These are phyloP conservation scores for Chaetomium sp. DNA, from an alignment of 2,329 filamentous ascomycete genomes.

Conservation along the genomic window DNA sequence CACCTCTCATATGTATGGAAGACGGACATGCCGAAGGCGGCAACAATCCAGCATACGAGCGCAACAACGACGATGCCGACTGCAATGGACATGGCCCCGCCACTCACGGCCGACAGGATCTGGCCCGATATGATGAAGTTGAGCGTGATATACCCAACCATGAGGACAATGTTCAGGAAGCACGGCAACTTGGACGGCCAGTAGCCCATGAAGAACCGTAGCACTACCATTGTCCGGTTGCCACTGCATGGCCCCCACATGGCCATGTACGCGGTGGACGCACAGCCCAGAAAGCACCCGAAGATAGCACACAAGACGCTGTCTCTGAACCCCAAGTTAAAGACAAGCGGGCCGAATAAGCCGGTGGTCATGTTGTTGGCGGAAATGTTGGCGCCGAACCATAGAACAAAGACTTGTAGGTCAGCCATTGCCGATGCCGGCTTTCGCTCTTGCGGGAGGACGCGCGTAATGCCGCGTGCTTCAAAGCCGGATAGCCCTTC, in stretches of 20 bases:
- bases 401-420: conserved; percentile 46
- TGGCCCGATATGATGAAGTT: conserved; percentile 68
- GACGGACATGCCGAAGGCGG: conserved; percentile 67
- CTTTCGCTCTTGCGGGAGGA: conserved; percentile 43
- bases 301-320: conserved; percentile 37
- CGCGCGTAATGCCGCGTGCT: conserved; percentile 45
- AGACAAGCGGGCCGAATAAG: conserved; percentile 39
- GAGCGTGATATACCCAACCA: conserved; percentile 50
- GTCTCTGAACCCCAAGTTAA: conserved; percentile 38
- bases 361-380: conserved; percentile 46
- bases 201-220: conserved; percentile 41
- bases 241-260: conserved; percentile 38
- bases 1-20: conserved; percentile 70
- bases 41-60: conserved; percentile 63
- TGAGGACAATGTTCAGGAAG: conserved; percentile 39
- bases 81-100: conserved; percentile 59
- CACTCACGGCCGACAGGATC: conserved; percentile 66
- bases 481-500: conserved; percentile 44
- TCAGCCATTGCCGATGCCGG: conserved; percentile 41
- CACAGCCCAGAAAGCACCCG: conserved; percentile 35
- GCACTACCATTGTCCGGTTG: conserved; percentile 38
- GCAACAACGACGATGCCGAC: conserved; percentile 69
- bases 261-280: conserved; percentile 37
- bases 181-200: conserved; percentile 40
- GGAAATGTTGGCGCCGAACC: conserved; percentile 50